phyloP scores from a whole-genome alignment of 1,284 basidiomycete genomes.

The Fomitopsis pinicola region DNA sequence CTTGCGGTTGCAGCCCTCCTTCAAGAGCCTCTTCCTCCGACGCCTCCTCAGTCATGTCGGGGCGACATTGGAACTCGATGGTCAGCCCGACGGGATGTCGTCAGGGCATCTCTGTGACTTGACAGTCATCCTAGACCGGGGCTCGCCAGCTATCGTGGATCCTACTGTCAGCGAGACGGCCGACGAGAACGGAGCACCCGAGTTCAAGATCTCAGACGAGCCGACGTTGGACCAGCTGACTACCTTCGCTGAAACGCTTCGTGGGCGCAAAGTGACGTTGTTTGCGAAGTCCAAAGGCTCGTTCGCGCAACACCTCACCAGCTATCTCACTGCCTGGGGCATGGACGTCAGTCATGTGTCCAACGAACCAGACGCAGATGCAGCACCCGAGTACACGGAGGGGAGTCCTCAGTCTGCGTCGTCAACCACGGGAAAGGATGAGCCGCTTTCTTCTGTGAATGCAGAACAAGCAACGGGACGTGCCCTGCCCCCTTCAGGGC shows the following conservation, averaged over 20 bases:
- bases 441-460: neutral
- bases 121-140: conserved; percentile 50
- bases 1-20: conserved; percentile 45
- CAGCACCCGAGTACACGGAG: conserved; percentile 17
- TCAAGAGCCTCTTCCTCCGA: conserved; percentile 60
- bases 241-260: conserved; percentile 75
- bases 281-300: conserved; percentile 80
- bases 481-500: conserved; percentile 9
- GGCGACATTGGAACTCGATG: conserved; percentile 52
- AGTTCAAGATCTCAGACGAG: conserved; percentile 53
- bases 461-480: conserved; percentile 9
- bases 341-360: conserved; percentile 87
- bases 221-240: conserved; percentile 75
- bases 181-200: conserved; percentile 44
- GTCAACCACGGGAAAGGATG: conserved; percentile 10
- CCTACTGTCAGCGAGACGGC: conserved; percentile 28
- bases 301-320: conserved; percentile 88
- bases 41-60: conserved; percentile 65
- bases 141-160: conserved; percentile 36
- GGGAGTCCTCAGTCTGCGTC: conserved; percentile 5
- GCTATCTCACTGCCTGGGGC: conserved; percentile 91
- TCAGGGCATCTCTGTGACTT: conserved; percentile 53
- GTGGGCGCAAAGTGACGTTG: conserved; percentile 76
- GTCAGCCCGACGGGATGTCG: conserved; percentile 37
- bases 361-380: conserved; percentile 50